Conservation (phyloP, 176 grass and related monocot species). For the Dendrocalamus sinicus region DNA sequence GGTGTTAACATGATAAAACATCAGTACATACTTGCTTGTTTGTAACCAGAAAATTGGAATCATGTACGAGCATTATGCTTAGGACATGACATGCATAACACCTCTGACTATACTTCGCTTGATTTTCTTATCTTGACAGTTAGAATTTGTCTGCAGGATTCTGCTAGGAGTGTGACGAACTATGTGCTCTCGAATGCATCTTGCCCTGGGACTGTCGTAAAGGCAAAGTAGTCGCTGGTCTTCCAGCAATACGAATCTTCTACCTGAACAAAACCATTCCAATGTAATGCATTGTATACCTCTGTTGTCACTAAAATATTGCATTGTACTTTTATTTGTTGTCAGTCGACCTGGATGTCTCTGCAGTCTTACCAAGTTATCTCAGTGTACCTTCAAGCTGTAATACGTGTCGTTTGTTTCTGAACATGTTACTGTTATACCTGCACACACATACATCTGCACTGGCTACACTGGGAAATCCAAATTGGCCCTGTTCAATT, state of each 20-base stretch:
- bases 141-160: slow-evolving; percentile 48
- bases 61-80: neutral
- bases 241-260: neutral
- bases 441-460: neutral
- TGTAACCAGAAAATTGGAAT: neutral
- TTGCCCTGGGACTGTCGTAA: slow-evolving; percentile 78
- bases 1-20: no score
- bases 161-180: slow-evolving; percentile 78
- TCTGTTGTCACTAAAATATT: neutral
- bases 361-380: neutral
- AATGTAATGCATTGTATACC: neutral
- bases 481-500: neutral
- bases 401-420: neutral
- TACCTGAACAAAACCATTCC: neutral
- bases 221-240: slow-evolving; percentile 41
- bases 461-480: neutral
- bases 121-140: neutral
- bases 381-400: neutral
- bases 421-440: neutral
- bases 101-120: neutral
- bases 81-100: neutral
- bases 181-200: slow-evolving; percentile 64
- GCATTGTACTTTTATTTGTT: neutral
- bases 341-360: neutral
- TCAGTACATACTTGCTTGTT: neutral